phyloP scores from a whole-genome alignment of 345 rosid genomes.

The Brassica rapa region DNA sequence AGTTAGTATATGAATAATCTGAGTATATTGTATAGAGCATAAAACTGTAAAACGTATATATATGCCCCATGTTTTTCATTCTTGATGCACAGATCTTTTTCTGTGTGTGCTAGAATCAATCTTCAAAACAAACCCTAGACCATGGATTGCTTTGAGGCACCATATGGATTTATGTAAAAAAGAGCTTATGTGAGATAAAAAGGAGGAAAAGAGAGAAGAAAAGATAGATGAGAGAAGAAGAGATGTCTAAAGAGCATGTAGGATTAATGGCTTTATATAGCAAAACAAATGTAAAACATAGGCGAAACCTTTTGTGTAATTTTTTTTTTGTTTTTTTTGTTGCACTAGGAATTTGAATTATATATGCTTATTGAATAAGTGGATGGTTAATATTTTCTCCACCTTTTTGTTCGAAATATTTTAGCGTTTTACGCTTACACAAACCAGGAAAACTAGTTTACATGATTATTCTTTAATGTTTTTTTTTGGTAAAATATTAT shows the following conservation, averaged over 20 bases:
- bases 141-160: neutral
- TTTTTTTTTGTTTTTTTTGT: neutral
- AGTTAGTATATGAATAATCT: neutral
- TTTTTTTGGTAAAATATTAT: neutral
- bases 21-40: slow-evolving; percentile 13
- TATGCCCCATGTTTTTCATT: neutral
- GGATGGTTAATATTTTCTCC: slow-evolving; percentile 30
- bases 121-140: slow-evolving; percentile 34
- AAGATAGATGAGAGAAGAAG: slow-evolving; percentile 17
- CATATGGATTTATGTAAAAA: slow-evolving; percentile 5
- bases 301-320: slow-evolving; percentile 17
- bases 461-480: neutral
- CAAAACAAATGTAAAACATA: slow-evolving; percentile 26
- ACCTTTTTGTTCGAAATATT: slow-evolving; percentile 18
- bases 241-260: slow-evolving; percentile 16
- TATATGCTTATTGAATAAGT: slow-evolving; percentile 8
- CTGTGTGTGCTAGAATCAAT: slow-evolving; percentile 2
- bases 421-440: slow-evolving; percentile 5
- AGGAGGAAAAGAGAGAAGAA: neutral
- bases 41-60: neutral
- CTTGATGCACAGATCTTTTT: slow-evolving; percentile 20
- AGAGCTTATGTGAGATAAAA: slow-evolving; percentile 10
- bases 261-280: slow-evolving; percentile 40
- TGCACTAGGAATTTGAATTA: slow-evolving; percentile 14
- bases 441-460: neutral